phyloP scores from a whole-genome alignment of 2,329 filamentous ascomycete species.

The Fusarium austroafricanum region DNA sequence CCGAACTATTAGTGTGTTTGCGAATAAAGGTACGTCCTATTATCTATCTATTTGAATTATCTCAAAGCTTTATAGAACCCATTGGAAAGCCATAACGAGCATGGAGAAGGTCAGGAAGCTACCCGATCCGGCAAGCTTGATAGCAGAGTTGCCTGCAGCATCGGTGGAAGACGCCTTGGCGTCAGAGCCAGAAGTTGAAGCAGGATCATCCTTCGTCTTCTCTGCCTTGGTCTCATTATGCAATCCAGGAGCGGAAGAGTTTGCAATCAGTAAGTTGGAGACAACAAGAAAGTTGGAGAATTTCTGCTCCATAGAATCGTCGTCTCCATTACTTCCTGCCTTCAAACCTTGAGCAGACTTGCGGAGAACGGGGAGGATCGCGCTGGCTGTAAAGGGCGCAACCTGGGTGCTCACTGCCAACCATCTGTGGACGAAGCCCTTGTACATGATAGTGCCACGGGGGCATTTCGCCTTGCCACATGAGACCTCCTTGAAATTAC shows the following conservation, averaged over 20 bases:
- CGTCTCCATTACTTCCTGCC: background rate
- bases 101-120: background rate
- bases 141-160: background rate
- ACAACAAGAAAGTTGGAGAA: conserved; percentile 5
- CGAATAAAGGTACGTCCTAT: background rate
- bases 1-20: no score
- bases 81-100: background rate
- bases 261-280: conserved; percentile 15
- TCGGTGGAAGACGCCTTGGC: background rate
- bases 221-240: conserved; percentile 1
- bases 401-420: conserved; percentile 69
- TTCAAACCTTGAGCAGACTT: conserved; percentile 51
- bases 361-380: conserved; percentile 69
- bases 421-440: conserved; percentile 75
- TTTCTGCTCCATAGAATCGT: conserved; percentile 11
- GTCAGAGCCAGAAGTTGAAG: background rate
- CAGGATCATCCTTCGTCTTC: background rate
- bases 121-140: background rate
- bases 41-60: background rate
- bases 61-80: background rate
- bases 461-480: conserved; percentile 74
- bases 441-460: conserved; percentile 77
- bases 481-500: conserved; percentile 71
- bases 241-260: background rate
- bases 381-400: conserved; percentile 66